Evolutionary conservation across 1,284 basidiomycete species (phyloP), one percentile per base, ranked within the genome.

Genomic region (Pulveroboletus sp.): DNA sequence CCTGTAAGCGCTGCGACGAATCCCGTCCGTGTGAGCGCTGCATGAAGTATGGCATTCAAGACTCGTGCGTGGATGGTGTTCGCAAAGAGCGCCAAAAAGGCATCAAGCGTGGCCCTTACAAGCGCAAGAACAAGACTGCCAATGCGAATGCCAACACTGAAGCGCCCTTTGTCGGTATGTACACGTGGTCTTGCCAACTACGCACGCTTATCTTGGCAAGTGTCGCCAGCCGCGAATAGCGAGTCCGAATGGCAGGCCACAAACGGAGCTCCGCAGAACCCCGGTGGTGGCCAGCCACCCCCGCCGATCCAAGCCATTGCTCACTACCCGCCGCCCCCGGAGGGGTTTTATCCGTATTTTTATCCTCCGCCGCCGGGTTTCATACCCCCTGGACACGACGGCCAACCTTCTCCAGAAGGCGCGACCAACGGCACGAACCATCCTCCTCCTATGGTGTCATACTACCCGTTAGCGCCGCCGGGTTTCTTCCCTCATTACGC

Each of bases 1-100:
- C 91, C 0, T 94, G 92, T 75, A 94, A 94, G 69, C 87, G 91
- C 49, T 94, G 91, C 65, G 89, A 94, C 70, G 89, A 92, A 54
- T 74, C 73, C 5, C 82, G 91, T 7, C 91, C 91, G 4, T 94
- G 91, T 71, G 83, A 87, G 63, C 85, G 91, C 24, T 94, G 91
- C 67, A 68, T 84, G 68, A 94, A 93, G 72, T 93, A 93, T 70
- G 87, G 87, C 20, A 80, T 92, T 31, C 73, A 81, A 1, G 84
- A 87, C 24, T 75, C 78, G 0, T 94, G 91, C 67, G 70, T 84
- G 22, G 90, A 94, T 64, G 89, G 89, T 5, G 79, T 85, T 52
- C 80, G 91, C 58, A 94, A 94, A 70, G 91, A 92, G 70, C 78
- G 91, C 59, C 91, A 91, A 74, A 91, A 91, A 62, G 91, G 91